These are phyloP conservation scores for Lactarius hengduanensis DNA, from an alignment of 768 basidiomycete species.

Conservation along the genomic window DNA sequence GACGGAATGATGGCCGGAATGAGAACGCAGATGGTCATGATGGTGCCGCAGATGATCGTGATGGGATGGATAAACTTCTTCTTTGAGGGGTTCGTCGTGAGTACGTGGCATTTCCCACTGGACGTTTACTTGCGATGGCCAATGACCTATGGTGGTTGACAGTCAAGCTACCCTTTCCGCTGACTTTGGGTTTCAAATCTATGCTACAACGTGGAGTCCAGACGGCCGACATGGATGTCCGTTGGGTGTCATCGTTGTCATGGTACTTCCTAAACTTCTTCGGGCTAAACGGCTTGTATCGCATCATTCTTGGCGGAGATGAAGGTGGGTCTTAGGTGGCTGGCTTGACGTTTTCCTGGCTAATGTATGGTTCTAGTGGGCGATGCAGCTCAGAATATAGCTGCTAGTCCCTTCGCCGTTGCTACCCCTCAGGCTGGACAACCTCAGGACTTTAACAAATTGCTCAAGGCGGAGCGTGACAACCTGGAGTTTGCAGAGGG, in stretches of 20 bases:
- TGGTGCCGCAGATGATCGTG: conserved; percentile 97
- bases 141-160: conserved; percentile 18
- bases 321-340: conserved; percentile 58
- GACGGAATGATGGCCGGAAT: conserved; percentile 98
- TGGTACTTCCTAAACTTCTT: conserved; percentile 99
- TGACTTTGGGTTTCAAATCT: conserved; percentile 95
- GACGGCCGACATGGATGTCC: conserved; percentile 94
- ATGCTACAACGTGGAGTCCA: conserved; percentile 97
- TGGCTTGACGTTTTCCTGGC: conserved; percentile 27
- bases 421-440: conserved; percentile 48
- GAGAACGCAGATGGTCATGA: conserved; percentile 99
- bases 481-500: conserved; percentile 92
- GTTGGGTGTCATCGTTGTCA: conserved; percentile 97
- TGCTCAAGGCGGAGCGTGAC: conserved; percentile 89
- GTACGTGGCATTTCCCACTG: conserved; percentile 47
- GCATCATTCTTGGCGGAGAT: conserved; percentile 85
- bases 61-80: conserved; percentile 99
- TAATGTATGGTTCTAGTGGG: conserved; percentile 52
- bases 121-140: not conserved
- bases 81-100: conserved; percentile 97
- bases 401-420: conserved; percentile 63
- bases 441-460: conserved; percentile 82
- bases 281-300: conserved; percentile 93
- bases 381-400: conserved; percentile 74
- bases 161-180: conserved; percentile 97